Conservation (phyloP, 2,329 filamentous ascomycete species). For the Chaetomium strumarium region DNA sequence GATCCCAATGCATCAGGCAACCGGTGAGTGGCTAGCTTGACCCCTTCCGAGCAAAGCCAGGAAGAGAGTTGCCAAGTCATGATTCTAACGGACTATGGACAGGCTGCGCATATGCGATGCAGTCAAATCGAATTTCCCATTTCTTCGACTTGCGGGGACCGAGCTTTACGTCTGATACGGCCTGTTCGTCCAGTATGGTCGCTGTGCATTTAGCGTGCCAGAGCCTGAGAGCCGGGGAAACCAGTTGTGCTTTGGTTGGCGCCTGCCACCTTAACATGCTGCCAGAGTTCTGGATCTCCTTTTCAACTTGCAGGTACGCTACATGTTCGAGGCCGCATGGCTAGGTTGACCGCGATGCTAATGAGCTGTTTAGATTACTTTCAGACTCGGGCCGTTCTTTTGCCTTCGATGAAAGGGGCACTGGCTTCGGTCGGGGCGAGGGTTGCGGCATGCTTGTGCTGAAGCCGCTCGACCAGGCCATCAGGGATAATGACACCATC, state of each 20-base stretch:
- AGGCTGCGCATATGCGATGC: constrained; percentile 45
- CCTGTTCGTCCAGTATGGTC: constrained; percentile 46
- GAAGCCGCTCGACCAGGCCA: constrained; percentile 50
- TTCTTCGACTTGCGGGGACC: constrained; percentile 51
- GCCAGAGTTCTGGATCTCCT: constrained; percentile 43
- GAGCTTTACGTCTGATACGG: constrained; percentile 47
- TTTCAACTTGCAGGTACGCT: constrained; percentile 38
- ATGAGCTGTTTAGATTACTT: constrained; percentile 35
- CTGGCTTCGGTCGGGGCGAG: constrained; percentile 58
- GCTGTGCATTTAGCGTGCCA: constrained; percentile 47
- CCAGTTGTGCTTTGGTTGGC: constrained; percentile 41
- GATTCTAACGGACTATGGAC: constrained; percentile 15
- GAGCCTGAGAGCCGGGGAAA: constrained; percentile 42
- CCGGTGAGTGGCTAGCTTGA: constrained; percentile 37
- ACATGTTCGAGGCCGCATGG: constrained; percentile 14
- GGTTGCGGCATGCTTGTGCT: constrained; percentile 50
- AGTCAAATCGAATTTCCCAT: constrained; percentile 50
- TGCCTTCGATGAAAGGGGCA: constrained; percentile 45
- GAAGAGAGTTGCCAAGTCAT: not conserved
- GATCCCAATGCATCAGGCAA: constrained; percentile 47
- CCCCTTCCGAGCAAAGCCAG: not conserved
- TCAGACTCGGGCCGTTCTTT: constrained; percentile 47
- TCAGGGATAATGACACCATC: constrained; percentile 50
- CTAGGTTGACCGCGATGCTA: constrained; percentile 1
- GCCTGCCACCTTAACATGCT: constrained; percentile 43